Percentiles rank a stretch among this genome's conserved stretches.
Conservation (phyloP, 345 rosid species). For the Erodium maritimum region DNA sequence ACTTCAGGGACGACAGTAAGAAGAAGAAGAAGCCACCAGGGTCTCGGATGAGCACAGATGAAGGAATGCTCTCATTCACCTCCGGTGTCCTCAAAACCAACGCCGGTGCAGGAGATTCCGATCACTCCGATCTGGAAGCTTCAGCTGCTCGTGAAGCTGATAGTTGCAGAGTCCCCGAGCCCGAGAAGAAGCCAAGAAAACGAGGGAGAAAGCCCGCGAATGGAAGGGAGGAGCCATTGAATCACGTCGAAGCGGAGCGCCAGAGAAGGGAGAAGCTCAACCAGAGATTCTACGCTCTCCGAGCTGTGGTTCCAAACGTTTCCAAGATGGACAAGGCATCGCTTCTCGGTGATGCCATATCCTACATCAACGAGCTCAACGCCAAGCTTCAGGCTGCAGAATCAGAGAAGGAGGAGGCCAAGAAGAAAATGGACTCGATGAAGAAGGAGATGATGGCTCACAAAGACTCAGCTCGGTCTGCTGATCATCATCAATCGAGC, state of each 20-base stretch:
- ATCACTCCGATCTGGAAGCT: constrained; percentile 81
- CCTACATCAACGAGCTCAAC: constrained; percentile 73
- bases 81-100: constrained; percentile 46
- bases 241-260: constrained; percentile 92
- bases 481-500: constrained; percentile 15
- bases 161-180: constrained; percentile 46
- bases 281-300: constrained; percentile 61
- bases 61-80: constrained; percentile 68
- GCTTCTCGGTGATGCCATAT: too few species aligned
- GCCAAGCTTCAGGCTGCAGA: constrained; percentile 38
- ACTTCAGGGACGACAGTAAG: constrained; percentile 37
- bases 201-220: too few species aligned
- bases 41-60: constrained; percentile 54
- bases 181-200: constrained; percentile 67
- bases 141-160: constrained; percentile 57
- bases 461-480: too few species aligned
- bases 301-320: constrained; percentile 85
- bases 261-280: constrained; percentile 92
- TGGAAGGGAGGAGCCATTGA: too few species aligned
- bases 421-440: constrained; percentile 42
- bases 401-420: constrained; percentile 47
- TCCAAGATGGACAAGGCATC: too few species aligned
- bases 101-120: constrained; percentile 58
- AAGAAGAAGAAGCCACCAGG: constrained; percentile 49
- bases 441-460: constrained; percentile 25